Percentiles rank a stretch among this genome's conserved stretches.
These are phyloP conservation scores for Colletotrichum camelliae DNA, from an alignment of 2,329 filamentous ascomycete genomes.

Conservation along the genomic window DNA sequence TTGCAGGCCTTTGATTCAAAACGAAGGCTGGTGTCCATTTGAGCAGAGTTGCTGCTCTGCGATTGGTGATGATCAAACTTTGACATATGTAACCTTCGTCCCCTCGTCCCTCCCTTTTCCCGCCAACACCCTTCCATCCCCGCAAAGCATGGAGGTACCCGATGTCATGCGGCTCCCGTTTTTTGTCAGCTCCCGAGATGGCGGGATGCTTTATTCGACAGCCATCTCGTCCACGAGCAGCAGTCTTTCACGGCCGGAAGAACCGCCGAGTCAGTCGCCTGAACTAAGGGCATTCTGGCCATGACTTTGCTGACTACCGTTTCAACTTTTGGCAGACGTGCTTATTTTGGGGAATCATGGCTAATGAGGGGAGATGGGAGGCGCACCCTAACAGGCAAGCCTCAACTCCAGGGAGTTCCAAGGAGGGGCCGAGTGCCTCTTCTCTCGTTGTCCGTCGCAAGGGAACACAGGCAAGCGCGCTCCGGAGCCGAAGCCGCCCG, in stretches of 20 bases:
- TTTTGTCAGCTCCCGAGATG: background rate
- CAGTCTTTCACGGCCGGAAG: background rate
- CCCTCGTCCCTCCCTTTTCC: background rate
- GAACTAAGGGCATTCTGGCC: background rate
- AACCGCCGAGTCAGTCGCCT: constrained; percentile 5
- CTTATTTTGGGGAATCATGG: constrained; percentile 7
- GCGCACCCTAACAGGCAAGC: constrained; percentile 3
- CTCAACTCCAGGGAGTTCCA: constrained; percentile 18
- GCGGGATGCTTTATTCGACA: background rate
- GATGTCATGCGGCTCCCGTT: constrained; percentile 5
- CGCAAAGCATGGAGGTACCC: constrained; percentile 10
- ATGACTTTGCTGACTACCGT: constrained; percentile 12
- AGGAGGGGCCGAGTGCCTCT: constrained; percentile 5
- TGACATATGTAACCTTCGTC: constrained; percentile 18
- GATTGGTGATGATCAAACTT: constrained; percentile 25
- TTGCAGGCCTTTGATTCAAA: constrained; percentile 20
- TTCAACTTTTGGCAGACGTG: constrained; percentile 16
- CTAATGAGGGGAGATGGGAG: background rate
- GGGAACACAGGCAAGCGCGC: constrained; percentile 2
- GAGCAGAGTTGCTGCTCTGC: constrained; percentile 17
- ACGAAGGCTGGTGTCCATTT: constrained; percentile 6
- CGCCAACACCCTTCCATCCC: background rate
- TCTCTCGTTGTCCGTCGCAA: background rate
- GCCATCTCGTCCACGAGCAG: background rate
- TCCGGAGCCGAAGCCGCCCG: constrained; percentile 19